Conservation (phyloP, 139 green algal species). For the Micromonas pusilla region DNA sequence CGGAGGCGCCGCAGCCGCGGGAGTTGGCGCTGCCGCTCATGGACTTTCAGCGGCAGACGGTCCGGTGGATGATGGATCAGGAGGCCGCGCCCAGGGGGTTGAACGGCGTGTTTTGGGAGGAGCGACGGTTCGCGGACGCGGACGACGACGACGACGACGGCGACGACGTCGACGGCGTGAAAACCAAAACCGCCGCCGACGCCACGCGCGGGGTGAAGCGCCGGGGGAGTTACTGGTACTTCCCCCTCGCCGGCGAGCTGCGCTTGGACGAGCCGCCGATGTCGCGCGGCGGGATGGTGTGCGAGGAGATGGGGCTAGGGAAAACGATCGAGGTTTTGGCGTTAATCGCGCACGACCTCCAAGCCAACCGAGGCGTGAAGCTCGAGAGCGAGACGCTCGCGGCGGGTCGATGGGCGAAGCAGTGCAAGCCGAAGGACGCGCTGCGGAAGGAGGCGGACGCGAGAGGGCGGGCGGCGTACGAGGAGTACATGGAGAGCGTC, state of each 20-base stretch:
- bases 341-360: not conserved
- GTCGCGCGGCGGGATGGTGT: conserved; percentile 11
- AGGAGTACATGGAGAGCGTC: no score
- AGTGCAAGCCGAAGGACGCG: no score
- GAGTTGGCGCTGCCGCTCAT: not conserved
- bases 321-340: conserved; percentile 93
- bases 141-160: no score
- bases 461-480: no score
- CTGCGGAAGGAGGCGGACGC: no score
- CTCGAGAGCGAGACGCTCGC: no score
- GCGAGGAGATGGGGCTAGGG: conserved; percentile 70
- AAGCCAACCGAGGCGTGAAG: not conserved
- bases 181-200: no score
- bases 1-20: not conserved
- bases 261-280: not conserved
- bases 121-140: not conserved
- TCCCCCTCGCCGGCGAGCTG: not conserved
- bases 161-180: no score
- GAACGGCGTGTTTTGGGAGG: conserved; percentile 17
- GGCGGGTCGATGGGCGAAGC: no score
- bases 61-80: not conserved
- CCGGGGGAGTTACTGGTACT: not conserved
- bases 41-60: conserved; percentile 5
- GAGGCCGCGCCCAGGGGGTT: not conserved
- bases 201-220: no score